Evolutionary conservation across 2,329 filamentous ascomycete genomes (phyloP).

Genomic region (Aspergillus uvarum): DNA sequence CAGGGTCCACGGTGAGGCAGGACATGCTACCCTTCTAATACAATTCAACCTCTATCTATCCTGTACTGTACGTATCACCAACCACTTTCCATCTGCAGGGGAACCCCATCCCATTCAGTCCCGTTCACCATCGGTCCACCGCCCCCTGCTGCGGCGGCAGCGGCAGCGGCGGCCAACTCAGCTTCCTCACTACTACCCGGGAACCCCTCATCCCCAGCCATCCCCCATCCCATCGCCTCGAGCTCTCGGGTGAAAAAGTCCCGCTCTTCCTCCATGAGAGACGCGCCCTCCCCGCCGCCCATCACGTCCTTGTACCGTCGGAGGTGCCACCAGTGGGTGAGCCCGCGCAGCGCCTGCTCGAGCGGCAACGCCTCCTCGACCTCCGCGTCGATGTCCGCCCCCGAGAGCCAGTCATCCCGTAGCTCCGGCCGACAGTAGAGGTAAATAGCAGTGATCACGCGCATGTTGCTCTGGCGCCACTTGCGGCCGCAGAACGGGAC

Average conservation of each 20-base stretch:
- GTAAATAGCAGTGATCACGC: conserved; percentile 95
- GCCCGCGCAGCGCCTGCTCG: conserved; percentile 81
- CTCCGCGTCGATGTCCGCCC: conserved; percentile 86
- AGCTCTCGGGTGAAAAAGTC: conserved; percentile 79
- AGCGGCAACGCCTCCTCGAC: conserved; percentile 90
- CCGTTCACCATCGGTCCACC: conserved; percentile 30
- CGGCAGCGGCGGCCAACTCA: conserved; percentile 24
- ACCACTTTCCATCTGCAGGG: conserved; percentile 39
- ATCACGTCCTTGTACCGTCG: conserved; percentile 78
- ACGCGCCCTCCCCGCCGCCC: conserved; percentile 48
- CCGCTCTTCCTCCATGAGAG: conserved; percentile 67
- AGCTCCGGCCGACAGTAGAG: conserved; percentile 89
- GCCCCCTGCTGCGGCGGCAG: background rate
- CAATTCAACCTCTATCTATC: too few species aligned
- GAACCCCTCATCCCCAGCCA: conserved; percentile 38
- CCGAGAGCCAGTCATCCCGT: conserved; percentile 88
- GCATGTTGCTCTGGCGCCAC: conserved; percentile 98
- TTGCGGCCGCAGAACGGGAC: conserved; percentile 97
- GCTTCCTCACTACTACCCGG: conserved; percentile 29
- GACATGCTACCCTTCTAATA: too few species aligned
- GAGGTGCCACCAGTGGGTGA: conserved; percentile 95
- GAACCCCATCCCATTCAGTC: conserved; percentile 39
- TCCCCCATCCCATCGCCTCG: conserved; percentile 64
- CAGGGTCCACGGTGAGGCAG: background rate
- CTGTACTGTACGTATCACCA: conserved; percentile 3